Evolutionary conservation across 1,284 basidiomycete genomes (phyloP).

Genomic region (Earliella scabrosa): DNA sequence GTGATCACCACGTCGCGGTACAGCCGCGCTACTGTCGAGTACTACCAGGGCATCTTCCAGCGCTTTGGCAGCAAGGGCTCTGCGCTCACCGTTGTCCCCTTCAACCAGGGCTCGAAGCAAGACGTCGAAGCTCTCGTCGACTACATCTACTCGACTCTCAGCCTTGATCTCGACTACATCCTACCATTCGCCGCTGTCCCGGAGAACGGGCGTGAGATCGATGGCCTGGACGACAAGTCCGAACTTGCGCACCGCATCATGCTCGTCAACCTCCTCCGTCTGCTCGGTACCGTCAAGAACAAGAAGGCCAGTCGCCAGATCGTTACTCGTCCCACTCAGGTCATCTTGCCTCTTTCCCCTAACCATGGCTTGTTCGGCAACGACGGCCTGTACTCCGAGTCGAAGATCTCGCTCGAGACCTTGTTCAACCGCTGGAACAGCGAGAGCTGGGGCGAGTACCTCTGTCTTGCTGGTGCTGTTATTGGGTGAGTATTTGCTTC

Average conservation of each 20-base stretch:
- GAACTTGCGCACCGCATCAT: constrained; percentile 98
- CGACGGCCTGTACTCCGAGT: constrained; percentile 97
- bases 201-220: constrained; percentile 98
- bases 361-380: constrained; percentile 99
- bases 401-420: constrained; percentile 97
- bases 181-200: constrained; percentile 98
- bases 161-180: constrained; percentile 97
- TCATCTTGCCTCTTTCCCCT: constrained; percentile 95
- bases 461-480: constrained; percentile 97
- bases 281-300: constrained; percentile 95
- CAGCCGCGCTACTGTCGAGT: constrained; percentile 93
- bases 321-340: constrained; percentile 97
- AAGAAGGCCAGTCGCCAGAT: constrained; percentile 98
- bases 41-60: constrained; percentile 98
- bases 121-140: constrained; percentile 97
- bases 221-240: constrained; percentile 95
- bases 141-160: constrained; percentile 95
- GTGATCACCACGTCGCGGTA: constrained; percentile 98
- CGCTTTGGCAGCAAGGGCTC: constrained; percentile 94
- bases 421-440: constrained; percentile 97
- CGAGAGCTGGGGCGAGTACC: constrained; percentile 99
- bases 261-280: constrained; percentile 92
- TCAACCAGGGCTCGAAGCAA: constrained; percentile 98
- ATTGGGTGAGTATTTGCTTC: constrained; percentile 73
- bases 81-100: constrained; percentile 95